Base-by-base conservation (phyloP, 2,329 filamentous ascomycete genomes). In the Endothia cerciana region DNA sequence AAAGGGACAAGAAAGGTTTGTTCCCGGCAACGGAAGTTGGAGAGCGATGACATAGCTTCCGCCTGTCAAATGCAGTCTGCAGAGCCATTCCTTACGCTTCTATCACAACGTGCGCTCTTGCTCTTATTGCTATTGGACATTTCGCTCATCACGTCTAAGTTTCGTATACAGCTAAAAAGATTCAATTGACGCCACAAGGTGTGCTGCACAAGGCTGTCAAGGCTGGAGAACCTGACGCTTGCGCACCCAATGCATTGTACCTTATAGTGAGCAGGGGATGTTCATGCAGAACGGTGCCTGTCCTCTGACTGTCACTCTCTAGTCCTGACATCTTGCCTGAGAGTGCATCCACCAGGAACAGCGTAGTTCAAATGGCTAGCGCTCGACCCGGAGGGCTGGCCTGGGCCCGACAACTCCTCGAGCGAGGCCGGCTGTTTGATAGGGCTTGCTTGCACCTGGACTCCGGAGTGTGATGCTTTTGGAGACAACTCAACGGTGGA, bases 1-100 rank as follows among this genome's bases (percentile, higher is more conserved):
- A 38, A 55, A 38, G 56, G 38, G 53, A 63, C 17, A 51, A 13
- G n/a, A 58, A 58, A 22, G 55, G n/a, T 30, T 43, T 45, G 40
- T 56, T 36, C 28, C 33, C 17, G 51, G 22, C 28, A 10, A 33
- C 15, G 28, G n/a, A 41, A 57, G 47, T 30, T 6, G 47, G 36
- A 36, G 51, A 61, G 49, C 25, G 55, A 59, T 59, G 57, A 43
- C 57, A 59, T 64, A 60, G 25, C 22, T 33, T 8, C 30, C 53
- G 6, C 15, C 10, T 19, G 22, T 30, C 28, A 63, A 45, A 22
- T 13, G 41, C 19, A 38, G 10, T n/a, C n/a, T 53, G 56, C 62
- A 38, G 45, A 25, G n/a, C 45, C 36, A 60, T 19, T 64, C 38
- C 55, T 36, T 30, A 28, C 17, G 22, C 25, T 45, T 15, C 11